Conservation (phyloP, 345 rosid species). For the Lepidium sativum region DNA sequence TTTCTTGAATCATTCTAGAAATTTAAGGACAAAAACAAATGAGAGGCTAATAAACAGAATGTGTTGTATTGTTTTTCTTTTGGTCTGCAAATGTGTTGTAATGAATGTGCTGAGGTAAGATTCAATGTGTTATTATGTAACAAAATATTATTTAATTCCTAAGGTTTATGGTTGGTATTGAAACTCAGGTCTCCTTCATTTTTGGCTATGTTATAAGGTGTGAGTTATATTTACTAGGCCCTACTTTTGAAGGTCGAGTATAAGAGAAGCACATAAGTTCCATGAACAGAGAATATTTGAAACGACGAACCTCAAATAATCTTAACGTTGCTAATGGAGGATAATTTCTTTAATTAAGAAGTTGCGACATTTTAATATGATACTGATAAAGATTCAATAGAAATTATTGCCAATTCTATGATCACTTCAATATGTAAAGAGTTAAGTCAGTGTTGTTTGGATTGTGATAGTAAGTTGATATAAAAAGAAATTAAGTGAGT, state of each 20-base stretch:
- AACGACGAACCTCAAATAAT: too few species aligned
- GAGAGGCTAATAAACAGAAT: neutral
- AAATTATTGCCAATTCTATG: neutral
- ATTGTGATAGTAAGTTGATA: neutral
- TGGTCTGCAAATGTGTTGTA: neutral
- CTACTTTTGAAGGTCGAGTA: neutral
- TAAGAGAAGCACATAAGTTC: too few species aligned
- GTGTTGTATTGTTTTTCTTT: too few species aligned
- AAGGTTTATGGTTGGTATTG: neutral
- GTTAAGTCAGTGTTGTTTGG: neutral
- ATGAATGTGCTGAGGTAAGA: neutral
- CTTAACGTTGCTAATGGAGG: too few species aligned
- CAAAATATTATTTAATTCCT: neutral
- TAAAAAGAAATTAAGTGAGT: neutral
- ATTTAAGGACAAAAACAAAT: neutral
- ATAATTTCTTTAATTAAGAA: too few species aligned
- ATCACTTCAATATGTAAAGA: neutral
- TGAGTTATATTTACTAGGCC: neutral
- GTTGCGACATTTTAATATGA: neutral
- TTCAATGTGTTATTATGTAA: neutral
- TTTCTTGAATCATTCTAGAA: neutral
- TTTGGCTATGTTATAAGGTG: neutral
- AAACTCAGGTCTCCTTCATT: neutral
- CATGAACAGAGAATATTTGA: too few species aligned
- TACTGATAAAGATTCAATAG: neutral